A percentile compares a stretch with the other conserved stretches of the same genome.
Evolutionary conservation across 2,329 filamentous ascomycete genomes (phyloP).

Genomic region (Fusarium pininemorale): DNA sequence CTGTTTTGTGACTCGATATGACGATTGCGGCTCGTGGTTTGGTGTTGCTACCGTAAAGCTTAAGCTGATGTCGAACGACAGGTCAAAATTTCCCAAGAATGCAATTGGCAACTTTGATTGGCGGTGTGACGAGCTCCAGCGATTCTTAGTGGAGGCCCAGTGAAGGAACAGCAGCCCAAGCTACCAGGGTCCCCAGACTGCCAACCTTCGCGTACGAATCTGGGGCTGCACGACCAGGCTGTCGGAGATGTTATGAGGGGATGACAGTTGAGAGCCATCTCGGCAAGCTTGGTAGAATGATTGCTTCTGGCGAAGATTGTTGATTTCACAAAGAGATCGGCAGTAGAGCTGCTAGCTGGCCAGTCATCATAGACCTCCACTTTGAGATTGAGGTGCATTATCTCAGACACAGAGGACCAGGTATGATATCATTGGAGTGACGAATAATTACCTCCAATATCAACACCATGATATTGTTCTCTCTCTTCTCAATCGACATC

Average conservation of each 20-base stretch:
- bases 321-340: background rate
- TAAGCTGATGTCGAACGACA: constrained; percentile 21
- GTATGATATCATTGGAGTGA: background rate
- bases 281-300: background rate
- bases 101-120: constrained; percentile 36
- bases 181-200: constrained; percentile 15
- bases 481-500: constrained; percentile 12
- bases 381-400: background rate
- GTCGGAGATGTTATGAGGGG: background rate
- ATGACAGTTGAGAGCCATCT: background rate
- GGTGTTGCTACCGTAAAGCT: constrained; percentile 5
- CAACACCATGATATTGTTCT: background rate
- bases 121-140: constrained; percentile 27
- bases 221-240: constrained; percentile 6
- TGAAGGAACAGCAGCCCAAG: constrained; percentile 1
- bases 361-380: background rate
- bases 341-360: background rate
- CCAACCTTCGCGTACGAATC: background rate
- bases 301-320: background rate
- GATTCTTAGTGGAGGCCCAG: background rate
- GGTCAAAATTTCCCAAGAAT: constrained; percentile 39
- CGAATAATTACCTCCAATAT: background rate
- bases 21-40: constrained; percentile 11
- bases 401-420: background rate
- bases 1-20: constrained; percentile 11